phyloP scores from a whole-genome alignment of 768 basidiomycete species.

The Calvatia gigantea region DNA sequence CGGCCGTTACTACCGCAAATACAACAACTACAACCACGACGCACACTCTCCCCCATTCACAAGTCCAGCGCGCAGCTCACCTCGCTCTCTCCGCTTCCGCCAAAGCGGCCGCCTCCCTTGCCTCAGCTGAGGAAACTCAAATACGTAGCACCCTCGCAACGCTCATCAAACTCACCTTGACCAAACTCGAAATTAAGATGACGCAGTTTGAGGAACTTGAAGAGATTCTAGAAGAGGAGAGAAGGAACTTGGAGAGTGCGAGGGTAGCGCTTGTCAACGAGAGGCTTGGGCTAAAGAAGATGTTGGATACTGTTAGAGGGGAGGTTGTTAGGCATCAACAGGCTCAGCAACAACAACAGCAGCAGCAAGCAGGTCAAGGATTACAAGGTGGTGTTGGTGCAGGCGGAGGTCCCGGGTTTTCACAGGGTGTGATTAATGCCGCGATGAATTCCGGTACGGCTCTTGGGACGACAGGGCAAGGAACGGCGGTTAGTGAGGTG shows the following conservation, averaged over 20 bases:
- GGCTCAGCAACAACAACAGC: not conserved
- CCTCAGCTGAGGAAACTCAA: constrained; percentile 76
- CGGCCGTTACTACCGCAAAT: too few relatives aligned
- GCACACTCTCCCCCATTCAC: constrained; percentile 59
- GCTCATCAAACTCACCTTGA: constrained; percentile 80
- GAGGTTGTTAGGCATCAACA: constrained; percentile 40
- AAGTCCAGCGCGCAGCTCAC: constrained; percentile 77
- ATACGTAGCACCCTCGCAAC: constrained; percentile 77
- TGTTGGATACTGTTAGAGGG: constrained; percentile 61
- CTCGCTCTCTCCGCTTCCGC: constrained; percentile 89
- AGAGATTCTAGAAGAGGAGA: constrained; percentile 86
- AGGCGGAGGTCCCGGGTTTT: constrained; percentile 17
- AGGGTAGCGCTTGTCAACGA: constrained; percentile 80
- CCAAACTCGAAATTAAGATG: constrained; percentile 94
- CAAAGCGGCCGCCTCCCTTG: constrained; percentile 76
- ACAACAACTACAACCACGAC: constrained; percentile 29
- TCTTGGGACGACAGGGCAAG: constrained; percentile 60
- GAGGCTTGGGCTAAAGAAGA: constrained; percentile 64
- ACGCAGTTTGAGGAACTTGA: constrained; percentile 93
- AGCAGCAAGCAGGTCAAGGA: constrained; percentile 41
- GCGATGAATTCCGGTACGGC: constrained; percentile 26
- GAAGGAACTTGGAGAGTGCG: constrained; percentile 78
- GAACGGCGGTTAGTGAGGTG: constrained; percentile 53
- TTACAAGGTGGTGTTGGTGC: constrained; percentile 23
- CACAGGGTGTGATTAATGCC: constrained; percentile 17